phyloP scores from a whole-genome alignment of 257 asterid species.

The Galeopsis tetrahit region DNA sequence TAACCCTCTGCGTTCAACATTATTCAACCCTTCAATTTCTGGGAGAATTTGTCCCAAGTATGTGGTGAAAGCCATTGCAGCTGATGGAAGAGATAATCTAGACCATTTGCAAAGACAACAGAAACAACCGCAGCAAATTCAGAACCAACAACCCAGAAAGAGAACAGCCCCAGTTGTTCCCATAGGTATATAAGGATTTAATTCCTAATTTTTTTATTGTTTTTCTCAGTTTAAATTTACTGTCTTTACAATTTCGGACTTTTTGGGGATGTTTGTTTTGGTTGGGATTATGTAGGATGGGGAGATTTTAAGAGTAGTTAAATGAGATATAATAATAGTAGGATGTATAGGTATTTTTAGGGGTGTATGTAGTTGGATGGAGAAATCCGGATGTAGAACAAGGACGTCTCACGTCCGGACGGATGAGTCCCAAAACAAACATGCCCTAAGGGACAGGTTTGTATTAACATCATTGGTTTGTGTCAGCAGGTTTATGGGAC shows the following conservation, averaged over 20 bases:
- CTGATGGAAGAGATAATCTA: slow-evolving; percentile 47
- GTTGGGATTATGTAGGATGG: too few species aligned
- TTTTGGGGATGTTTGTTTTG: too few species aligned
- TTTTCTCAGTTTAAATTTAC: not conserved
- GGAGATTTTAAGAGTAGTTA: too few species aligned
- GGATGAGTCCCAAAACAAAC: too few species aligned
- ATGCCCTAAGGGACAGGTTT: too few species aligned
- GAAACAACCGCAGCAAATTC: slow-evolving; percentile 32
- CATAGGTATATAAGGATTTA: slow-evolving; percentile 39
- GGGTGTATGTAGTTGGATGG: too few species aligned
- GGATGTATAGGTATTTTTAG: too few species aligned
- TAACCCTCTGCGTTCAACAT: slow-evolving; percentile 17
- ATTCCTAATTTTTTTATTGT: not conserved
- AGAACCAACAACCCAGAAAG: slow-evolving; percentile 44
- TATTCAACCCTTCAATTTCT: slow-evolving; percentile 13
- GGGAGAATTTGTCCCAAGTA: not conserved
- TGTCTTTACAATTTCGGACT: too few species aligned
- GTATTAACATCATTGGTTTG: not conserved
- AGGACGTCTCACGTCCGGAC: too few species aligned
- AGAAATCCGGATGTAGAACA: too few species aligned
- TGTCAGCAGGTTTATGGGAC: slow-evolving; percentile 64
- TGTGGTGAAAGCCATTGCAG: slow-evolving; percentile 40
- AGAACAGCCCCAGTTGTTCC: slow-evolving; percentile 55
- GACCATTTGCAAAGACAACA: slow-evolving; percentile 56
- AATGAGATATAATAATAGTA: too few species aligned